phyloP scores from a whole-genome alignment of 257 asterid genomes.

The Scutellaria baicalensis region DNA sequence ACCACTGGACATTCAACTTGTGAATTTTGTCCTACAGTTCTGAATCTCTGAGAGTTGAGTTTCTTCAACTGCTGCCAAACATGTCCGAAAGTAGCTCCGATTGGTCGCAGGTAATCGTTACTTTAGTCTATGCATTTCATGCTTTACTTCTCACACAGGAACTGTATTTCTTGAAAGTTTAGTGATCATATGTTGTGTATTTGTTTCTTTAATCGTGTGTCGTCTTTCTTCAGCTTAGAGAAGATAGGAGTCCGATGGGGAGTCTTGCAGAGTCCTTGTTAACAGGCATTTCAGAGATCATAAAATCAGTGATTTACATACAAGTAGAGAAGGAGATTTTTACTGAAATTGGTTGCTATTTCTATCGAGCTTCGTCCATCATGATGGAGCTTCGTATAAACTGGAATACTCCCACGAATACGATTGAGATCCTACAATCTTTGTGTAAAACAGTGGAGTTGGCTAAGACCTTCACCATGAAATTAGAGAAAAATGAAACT shows the following conservation, averaged over 20 bases:
- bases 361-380: slow-evolving; percentile 50
- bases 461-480: slow-evolving; percentile 33
- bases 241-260: slow-evolving; percentile 23
- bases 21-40: background rate
- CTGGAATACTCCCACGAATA: slow-evolving; percentile 34
- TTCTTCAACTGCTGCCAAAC: slow-evolving; percentile 16
- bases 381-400: slow-evolving; percentile 48
- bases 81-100: slow-evolving; percentile 44
- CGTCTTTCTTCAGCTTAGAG: slow-evolving; percentile 26
- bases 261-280: slow-evolving; percentile 35
- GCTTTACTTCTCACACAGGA: background rate
- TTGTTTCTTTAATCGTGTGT: background rate
- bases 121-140: background rate
- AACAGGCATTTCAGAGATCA: slow-evolving; percentile 39
- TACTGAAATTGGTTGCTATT: slow-evolving; percentile 51
- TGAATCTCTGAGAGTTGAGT: background rate
- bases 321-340: slow-evolving; percentile 44
- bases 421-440: slow-evolving; percentile 37
- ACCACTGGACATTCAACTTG: background rate
- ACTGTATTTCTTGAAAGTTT: background rate
- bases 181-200: background rate
- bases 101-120: slow-evolving; percentile 37
- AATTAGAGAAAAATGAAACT: slow-evolving; percentile 22
- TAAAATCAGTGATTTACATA: slow-evolving; percentile 27
- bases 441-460: slow-evolving; percentile 30